Evolutionary conservation across 257 asterid genomes (phyloP).

Genomic region (Ocimum tenuiflorum): DNA sequence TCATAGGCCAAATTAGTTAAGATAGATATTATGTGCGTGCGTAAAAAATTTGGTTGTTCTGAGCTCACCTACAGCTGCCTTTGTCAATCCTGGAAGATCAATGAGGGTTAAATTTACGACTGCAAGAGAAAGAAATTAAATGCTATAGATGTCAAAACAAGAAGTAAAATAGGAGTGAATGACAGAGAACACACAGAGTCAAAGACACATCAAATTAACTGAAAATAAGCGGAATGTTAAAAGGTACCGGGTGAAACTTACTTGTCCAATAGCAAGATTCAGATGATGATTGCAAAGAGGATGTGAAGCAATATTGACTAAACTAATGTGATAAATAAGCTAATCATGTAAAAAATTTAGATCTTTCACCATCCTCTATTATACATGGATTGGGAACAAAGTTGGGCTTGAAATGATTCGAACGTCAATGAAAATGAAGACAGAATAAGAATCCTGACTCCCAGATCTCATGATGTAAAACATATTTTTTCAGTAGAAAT

Average conservation of each 20-base stretch:
- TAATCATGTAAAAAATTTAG: background rate
- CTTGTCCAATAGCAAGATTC: background rate
- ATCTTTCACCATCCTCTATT: slow-evolving; percentile 6
- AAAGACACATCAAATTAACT: background rate
- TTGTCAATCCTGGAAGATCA: slow-evolving; percentile 97
- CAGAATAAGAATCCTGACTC: background rate
- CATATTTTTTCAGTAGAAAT: slow-evolving; percentile 5
- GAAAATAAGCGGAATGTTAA: background rate
- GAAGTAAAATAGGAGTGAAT: background rate
- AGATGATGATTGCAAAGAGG: background rate
- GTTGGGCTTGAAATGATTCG: background rate
- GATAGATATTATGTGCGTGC: no score
- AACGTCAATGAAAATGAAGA: slow-evolving; percentile 2
- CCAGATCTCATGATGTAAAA: background rate
- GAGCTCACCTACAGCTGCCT: slow-evolving; percentile 93
- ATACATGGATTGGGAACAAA: background rate
- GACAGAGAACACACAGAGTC: background rate
- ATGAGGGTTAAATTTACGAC: slow-evolving; percentile 88
- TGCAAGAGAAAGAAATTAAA: slow-evolving; percentile 34
- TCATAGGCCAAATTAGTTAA: no score
- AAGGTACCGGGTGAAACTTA: background rate
- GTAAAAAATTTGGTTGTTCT: slow-evolving; percentile 12
- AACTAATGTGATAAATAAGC: background rate
- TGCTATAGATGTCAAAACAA: slow-evolving; percentile 1
- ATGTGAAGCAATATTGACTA: background rate